phyloP scores from a whole-genome alignment of 2,329 filamentous ascomycete species.

The Ophiocordyceps robertsii region DNA sequence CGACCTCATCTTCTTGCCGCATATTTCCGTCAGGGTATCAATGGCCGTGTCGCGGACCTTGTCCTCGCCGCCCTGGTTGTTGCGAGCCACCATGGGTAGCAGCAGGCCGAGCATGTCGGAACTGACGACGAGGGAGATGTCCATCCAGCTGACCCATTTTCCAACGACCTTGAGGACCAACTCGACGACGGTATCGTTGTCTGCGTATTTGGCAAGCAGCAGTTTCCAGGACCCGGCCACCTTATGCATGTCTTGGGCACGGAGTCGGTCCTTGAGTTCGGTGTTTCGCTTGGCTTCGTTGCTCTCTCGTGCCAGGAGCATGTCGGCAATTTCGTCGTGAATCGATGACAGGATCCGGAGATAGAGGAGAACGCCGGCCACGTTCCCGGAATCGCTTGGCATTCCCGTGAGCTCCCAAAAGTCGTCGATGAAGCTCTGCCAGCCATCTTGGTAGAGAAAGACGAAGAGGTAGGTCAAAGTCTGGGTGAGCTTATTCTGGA shows the following conservation, averaged over 20 bases:
- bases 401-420: conserved; percentile 62
- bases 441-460: conserved; percentile 70
- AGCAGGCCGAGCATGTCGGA: conserved; percentile 74
- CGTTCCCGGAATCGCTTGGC: conserved; percentile 53
- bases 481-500: conserved; percentile 96
- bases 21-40: conserved; percentile 89
- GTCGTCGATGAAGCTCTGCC: conserved; percentile 86
- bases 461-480: conserved; percentile 91
- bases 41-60: conserved; percentile 83
- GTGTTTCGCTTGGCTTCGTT: conserved; percentile 76
- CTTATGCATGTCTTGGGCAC: conserved; percentile 75
- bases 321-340: conserved; percentile 94
- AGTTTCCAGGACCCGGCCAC: conserved; percentile 87
- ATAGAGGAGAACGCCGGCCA: conserved; percentile 69
- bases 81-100: conserved; percentile 74
- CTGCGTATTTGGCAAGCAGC: conserved; percentile 65
- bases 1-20: conserved; percentile 94
- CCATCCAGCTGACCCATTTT: conserved; percentile 98
- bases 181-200: conserved; percentile 63
- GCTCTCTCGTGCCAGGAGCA: conserved; percentile 65
- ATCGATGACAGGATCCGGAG: conserved; percentile 78
- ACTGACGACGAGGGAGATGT: conserved; percentile 87
- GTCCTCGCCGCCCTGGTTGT: conserved; percentile 52
- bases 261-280: conserved; percentile 80
- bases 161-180: conserved; percentile 85